Conservation (phyloP, 2,329 filamentous ascomycete species). For the Fusarium compactum region DNA sequence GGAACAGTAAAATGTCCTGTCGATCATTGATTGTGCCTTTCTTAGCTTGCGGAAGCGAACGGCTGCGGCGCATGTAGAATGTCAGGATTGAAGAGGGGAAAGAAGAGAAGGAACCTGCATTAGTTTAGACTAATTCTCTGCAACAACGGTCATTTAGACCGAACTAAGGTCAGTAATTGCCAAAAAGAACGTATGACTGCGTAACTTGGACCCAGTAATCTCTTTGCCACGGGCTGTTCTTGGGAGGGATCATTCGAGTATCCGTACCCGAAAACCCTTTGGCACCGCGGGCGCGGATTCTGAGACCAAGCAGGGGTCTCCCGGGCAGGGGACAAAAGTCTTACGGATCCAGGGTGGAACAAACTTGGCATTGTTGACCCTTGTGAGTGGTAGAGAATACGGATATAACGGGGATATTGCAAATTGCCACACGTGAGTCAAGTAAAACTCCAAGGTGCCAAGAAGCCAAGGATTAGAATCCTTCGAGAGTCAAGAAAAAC, state of each 20-base stretch:
- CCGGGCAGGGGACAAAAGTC: not conserved
- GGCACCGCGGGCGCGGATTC: not conserved
- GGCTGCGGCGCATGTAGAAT: not conserved
- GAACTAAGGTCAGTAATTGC: not conserved
- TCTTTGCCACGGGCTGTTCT: slow-evolving; percentile 1
- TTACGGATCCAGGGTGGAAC: slow-evolving; percentile 11
- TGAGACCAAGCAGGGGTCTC: not conserved
- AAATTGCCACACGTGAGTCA: slow-evolving; percentile 10
- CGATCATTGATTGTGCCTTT: slow-evolving; percentile 16
- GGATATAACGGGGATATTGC: not conserved
- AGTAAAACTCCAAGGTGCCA: not conserved
- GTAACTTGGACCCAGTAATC: not conserved
- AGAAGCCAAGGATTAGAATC: not conserved
- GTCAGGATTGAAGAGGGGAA: not conserved
- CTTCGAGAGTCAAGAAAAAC: not conserved
- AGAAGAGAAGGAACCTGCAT: slow-evolving; percentile 24
- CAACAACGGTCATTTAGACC: slow-evolving; percentile 6
- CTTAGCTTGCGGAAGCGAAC: not conserved
- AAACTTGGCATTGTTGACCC: slow-evolving; percentile 6
- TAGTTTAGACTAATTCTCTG: not conserved
- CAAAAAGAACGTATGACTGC: slow-evolving; percentile 4
- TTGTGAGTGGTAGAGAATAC: not conserved
- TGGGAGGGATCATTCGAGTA: slow-evolving; percentile 3
- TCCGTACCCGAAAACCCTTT: not conserved
- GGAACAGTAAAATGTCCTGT: slow-evolving; percentile 11